Percentiles rank a stretch among this genome's conserved stretches.
These are phyloP conservation scores for Hypoxylon fuscum DNA, from an alignment of 495 filamentous ascomycete species.

Conservation along the genomic window DNA sequence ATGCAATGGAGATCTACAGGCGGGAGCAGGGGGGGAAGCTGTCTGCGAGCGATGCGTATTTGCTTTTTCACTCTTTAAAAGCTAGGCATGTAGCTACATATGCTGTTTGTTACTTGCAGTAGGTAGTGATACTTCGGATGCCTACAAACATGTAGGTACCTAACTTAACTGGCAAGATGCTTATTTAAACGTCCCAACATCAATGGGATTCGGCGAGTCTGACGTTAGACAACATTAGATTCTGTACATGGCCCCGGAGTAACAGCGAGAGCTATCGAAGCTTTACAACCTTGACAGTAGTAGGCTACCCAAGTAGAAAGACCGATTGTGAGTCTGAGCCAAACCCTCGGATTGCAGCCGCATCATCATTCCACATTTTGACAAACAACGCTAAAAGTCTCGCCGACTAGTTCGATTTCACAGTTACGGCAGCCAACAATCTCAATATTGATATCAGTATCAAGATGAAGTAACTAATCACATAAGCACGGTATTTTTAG, in stretches of 20 bases:
- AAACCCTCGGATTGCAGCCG: neutral
- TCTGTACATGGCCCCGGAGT: neutral
- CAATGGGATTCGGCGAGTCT: neutral
- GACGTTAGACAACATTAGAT: constrained; percentile 3
- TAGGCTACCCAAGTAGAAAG: neutral
- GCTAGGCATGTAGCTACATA: constrained; percentile 1
- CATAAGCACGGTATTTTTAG: neutral
- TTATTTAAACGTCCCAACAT: constrained; percentile 14
- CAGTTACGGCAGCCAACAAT: neutral
- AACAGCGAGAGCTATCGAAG: neutral
- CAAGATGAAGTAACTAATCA: neutral
- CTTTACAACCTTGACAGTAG: neutral
- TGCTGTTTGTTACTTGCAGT: neutral
- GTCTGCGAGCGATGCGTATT: too few species aligned
- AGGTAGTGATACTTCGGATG: neutral
- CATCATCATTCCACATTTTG: neutral
- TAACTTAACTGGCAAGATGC: neutral
- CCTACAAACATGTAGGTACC: too few species aligned
- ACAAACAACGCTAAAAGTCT: neutral
- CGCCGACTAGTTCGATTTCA: neutral
- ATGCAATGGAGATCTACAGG: constrained; percentile 23
- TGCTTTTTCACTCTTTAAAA: too few species aligned
- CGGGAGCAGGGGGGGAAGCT: neutral
- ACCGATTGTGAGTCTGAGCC: neutral
- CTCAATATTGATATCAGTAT: neutral